A percentile compares a stretch with the other conserved stretches of the same genome.
Conservation (phyloP, 495 filamentous ascomycete species). For the Trichoderma parareesei region DNA sequence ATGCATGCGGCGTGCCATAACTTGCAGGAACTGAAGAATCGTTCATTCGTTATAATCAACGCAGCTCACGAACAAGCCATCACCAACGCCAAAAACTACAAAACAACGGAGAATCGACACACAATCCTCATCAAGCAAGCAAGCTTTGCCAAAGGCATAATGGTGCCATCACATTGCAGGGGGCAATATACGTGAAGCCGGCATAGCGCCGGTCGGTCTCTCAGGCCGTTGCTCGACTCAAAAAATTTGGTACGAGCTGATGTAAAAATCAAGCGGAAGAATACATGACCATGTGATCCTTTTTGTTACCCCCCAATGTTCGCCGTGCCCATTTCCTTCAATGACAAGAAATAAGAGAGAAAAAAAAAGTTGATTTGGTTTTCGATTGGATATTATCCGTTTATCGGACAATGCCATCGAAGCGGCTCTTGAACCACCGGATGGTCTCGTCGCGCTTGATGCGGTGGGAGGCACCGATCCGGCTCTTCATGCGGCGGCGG, state of each 20-base stretch:
- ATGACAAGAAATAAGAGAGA: neutral
- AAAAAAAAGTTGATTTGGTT: conserved; percentile 4
- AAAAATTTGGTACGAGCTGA: conserved; percentile 32
- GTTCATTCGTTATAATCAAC: neutral
- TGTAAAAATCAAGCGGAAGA: conserved; percentile 26
- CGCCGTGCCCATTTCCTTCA: conserved; percentile 18
- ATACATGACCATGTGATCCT: conserved; percentile 32
- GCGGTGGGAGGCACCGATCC: conserved; percentile 78
- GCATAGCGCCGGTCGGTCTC: conserved; percentile 54
- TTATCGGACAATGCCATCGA: conserved; percentile 96
- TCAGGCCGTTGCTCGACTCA: conserved; percentile 50
- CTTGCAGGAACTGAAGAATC: too few relatives aligned
- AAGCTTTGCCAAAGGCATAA: conserved; percentile 1
- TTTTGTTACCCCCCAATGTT: conserved; percentile 26
- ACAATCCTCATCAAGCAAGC: neutral
- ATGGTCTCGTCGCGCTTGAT: conserved; percentile 91
- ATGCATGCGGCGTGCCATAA: too few relatives aligned
- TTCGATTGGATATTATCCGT: conserved; percentile 23
- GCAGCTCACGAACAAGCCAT: neutral
- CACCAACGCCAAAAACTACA: neutral
- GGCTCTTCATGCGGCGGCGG: conserved; percentile 80
- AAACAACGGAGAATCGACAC: neutral
- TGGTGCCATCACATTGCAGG: conserved; percentile 12
- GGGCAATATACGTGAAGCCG: conserved; percentile 36
- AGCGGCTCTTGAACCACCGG: conserved; percentile 99